Evolutionary conservation across 2,329 filamentous ascomycete species (phyloP).

Genomic region (Iodosphaeria phyllophila): DNA sequence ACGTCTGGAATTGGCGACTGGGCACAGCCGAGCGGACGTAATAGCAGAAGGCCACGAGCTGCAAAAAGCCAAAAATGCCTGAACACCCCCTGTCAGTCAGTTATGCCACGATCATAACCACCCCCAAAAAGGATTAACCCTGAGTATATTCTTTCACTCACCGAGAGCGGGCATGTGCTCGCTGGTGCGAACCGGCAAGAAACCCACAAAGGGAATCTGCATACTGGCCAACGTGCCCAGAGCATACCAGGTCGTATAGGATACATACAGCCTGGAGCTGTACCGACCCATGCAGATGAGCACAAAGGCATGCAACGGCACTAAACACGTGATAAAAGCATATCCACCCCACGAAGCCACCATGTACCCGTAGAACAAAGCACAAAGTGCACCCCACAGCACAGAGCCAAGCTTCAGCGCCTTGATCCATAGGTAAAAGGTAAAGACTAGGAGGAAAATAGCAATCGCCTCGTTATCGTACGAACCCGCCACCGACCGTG

Average conservation of each 20-base stretch:
- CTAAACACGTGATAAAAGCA: slow-evolving; percentile 95
- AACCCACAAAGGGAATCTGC: slow-evolving; percentile 98
- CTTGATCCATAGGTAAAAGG: slow-evolving; percentile 98
- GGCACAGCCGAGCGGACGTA: slow-evolving; percentile 79
- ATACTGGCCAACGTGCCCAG: slow-evolving; percentile 92
- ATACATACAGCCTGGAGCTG: slow-evolving; percentile 83
- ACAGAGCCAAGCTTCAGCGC: slow-evolving; percentile 90
- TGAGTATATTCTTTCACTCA: slow-evolving; percentile 20
- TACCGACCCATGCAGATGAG: slow-evolving; percentile 94
- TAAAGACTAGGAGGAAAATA: slow-evolving; percentile 96
- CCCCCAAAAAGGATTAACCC: background rate
- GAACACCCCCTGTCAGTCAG: slow-evolving; percentile 5
- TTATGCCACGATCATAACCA: background rate
- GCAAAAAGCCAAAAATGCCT: slow-evolving; percentile 91
- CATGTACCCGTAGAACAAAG: slow-evolving; percentile 99
- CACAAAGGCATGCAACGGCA: slow-evolving; percentile 85
- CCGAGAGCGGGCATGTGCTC: slow-evolving; percentile 96
- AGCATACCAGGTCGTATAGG: slow-evolving; percentile 96
- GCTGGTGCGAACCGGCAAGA: slow-evolving; percentile 87
- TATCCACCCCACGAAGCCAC: slow-evolving; percentile 99
- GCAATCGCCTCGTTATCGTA: slow-evolving; percentile 99
- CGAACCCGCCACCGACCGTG: slow-evolving; percentile 88
- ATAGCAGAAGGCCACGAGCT: slow-evolving; percentile 82
- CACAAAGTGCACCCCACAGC: slow-evolving; percentile 88
- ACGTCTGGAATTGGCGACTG: slow-evolving; percentile 82